Evolutionary conservation across 805 yeast genomes (phyloP), one percentile per base, ranked within the genome.

Genomic region (Ogataea nonfermentans): DNA sequence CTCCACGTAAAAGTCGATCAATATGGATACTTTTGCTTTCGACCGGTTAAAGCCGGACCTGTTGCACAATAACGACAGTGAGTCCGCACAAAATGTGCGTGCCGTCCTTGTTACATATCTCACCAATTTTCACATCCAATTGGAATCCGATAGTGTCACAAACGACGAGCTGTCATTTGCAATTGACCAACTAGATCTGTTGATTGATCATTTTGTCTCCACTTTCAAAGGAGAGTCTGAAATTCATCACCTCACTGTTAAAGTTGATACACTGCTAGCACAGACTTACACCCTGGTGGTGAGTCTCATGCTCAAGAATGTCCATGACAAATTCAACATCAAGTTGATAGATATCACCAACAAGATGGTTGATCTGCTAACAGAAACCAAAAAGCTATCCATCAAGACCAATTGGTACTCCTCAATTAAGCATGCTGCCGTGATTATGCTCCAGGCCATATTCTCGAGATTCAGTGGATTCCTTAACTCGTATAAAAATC

Each of bases 381-480:
- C 49, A 22, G 27, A 44, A 1, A 3, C 20, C 7, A 62, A 61
- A 37, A 63, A 61, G 33, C 20, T 63, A 2, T 52, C 63, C 9
- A 41, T 63, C 53, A 57, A 55, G 11, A 44, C 50, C 16, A 62
- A 58, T 40, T 63, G 67, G 65, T 59, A 51, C 35, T 54, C 60
- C 4, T 40, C 55, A 2, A 29, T 54, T 8, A 65, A 64, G 39
- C 66, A 63, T 32, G 19, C 60, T 20, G 50, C 62, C 12, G 35
- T 58, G 13, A 48, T 61, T 4, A 25, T 60, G 9, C 43, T 65
- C 19, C 61, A 59, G 37, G 44, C 49, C 12, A 44, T 63, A 2
- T 61, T 61, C 32, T 48, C 55, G 11, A 55, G 52, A 29, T 65
- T 65, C 36, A 52, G 54, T 30, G 69, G 69, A 2, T 65, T 65